phyloP scores from a whole-genome alignment of 2,329 filamentous ascomycete genomes.

The Beauveria asiatica region DNA sequence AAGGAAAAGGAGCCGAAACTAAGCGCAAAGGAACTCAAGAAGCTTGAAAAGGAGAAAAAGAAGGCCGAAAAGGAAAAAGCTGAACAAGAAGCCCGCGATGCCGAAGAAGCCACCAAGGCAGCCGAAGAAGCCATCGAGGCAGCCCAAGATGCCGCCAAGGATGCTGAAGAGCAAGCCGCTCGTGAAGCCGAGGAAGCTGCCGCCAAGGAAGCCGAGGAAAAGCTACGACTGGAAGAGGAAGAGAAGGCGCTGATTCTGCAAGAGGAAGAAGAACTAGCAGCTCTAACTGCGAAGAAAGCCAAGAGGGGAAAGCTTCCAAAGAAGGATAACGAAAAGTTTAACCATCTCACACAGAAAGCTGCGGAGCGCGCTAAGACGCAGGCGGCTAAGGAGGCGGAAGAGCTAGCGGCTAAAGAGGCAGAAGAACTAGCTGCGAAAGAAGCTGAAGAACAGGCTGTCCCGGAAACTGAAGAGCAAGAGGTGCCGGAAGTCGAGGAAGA shows the following conservation, averaged over 20 bases:
- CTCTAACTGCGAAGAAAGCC: slow-evolving; percentile 38
- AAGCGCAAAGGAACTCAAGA: slow-evolving; percentile 41
- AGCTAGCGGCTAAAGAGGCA: slow-evolving; percentile 16
- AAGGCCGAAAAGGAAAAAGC: slow-evolving; percentile 28
- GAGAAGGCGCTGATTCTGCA: slow-evolving; percentile 16
- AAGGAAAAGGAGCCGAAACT: slow-evolving; percentile 36
- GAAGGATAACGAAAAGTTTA: slow-evolving; percentile 22
- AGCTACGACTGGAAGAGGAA: slow-evolving; percentile 20
- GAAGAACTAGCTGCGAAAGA: slow-evolving; percentile 18
- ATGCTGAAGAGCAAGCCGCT: slow-evolving; percentile 19
- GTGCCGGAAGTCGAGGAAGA: slow-evolving; percentile 23
- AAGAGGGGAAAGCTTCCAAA: slow-evolving; percentile 36
- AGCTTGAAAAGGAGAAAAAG: slow-evolving; percentile 41
- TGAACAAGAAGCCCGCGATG: slow-evolving; percentile 19
- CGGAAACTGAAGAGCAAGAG: slow-evolving; percentile 22
- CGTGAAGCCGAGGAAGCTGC: slow-evolving; percentile 23
- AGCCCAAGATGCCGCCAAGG: slow-evolving; percentile 24
- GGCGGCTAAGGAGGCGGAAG: slow-evolving; percentile 18
- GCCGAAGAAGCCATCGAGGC: slow-evolving; percentile 24
- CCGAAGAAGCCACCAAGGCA: slow-evolving; percentile 25
- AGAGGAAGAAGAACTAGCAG: slow-evolving; percentile 31
- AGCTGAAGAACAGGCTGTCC: slow-evolving; percentile 20
- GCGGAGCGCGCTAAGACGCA: slow-evolving; percentile 16
- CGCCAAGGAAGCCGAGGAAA: slow-evolving; percentile 21
- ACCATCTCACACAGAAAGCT: slow-evolving; percentile 15